Evolutionary conservation across 225 moss, liverwort and hornwort genomes (phyloP), one percentile per base, ranked within the genome.

Genomic region (Sphagnum contortum): DNA sequence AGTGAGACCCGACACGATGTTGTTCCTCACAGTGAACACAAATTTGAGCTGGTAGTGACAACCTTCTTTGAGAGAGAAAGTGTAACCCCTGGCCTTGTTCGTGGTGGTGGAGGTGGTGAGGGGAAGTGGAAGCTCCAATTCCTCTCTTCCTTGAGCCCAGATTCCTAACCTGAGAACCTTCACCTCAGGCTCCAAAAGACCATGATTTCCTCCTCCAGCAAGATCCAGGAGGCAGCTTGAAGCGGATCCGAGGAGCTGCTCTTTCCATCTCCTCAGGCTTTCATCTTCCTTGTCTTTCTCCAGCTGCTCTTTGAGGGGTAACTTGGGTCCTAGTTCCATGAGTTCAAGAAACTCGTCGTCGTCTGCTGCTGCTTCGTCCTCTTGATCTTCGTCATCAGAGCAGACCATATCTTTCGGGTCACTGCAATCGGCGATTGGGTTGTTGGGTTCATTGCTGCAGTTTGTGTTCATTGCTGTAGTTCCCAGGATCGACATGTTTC

Each of bases 261-360:
- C 89, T 69, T 94, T 94, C 94, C 94, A 94, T 66, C 91, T 81
- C 67, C 94, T 68, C 71, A 94, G 78, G 70, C 91, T 91, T 63
- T 89, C 94, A 67, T 94, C 94, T 59, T 94, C 94, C 65, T 94
- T 86, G 71, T 86, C 86, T 64, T 82, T 80, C 71, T 86, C 86
- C 64, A 86, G 73, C 80, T 86, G 83, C 66, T 73, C 74, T 47
- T 86, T 86, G 0, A 86, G 69, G 3, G 86, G 81, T 8, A 86
- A 73, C 57, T 83, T 48, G 3, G 86, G 82, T 3, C 86, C 86
- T 3, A 83, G 73, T 48, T 84, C 84, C 51, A 49, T 29, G 9
- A 75, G 75, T 9, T 75, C 69, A 52, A 84, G 81, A 29, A 29
- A 29, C 29, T 29, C 29, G 29, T 29, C 29, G 29, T 29, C 29